A percentile compares a stretch with the other conserved stretches of the same genome.
phyloP scores from a whole-genome alignment of 1,284 basidiomycete species.

The Peniophora sp. region DNA sequence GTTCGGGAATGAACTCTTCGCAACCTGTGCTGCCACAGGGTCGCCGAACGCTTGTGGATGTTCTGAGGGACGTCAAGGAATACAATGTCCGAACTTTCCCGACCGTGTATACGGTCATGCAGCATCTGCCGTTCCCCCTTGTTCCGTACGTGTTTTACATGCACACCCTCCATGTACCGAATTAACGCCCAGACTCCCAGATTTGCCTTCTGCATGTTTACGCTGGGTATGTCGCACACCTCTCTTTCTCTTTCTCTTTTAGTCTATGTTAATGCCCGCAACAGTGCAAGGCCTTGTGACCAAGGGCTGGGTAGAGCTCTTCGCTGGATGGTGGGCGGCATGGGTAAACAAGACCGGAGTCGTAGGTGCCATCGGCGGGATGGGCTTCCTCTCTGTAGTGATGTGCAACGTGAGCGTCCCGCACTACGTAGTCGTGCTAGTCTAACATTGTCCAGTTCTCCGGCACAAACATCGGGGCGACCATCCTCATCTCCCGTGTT shows the following conservation, averaged over 20 bases:
- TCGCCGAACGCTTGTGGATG: too few relatives aligned
- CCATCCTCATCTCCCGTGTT: conserved; percentile 77
- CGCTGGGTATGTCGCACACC: too few relatives aligned
- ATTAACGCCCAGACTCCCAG: too few relatives aligned
- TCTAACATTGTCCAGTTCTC: conserved; percentile 37
- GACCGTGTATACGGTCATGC: conserved; percentile 62
- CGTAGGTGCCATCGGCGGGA: conserved; percentile 38
- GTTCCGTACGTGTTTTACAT: conserved; percentile 67
- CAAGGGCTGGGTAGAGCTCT: conserved; percentile 89
- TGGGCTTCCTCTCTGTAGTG: conserved; percentile 47
- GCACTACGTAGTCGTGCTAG: not conserved
- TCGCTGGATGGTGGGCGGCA: conserved; percentile 63
- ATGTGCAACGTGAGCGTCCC: conserved; percentile 68
- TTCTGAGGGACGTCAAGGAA: too few relatives aligned
- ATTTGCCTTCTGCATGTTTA: too few relatives aligned
- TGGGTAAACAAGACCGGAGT: conserved; percentile 35
- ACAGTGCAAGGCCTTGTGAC: conserved; percentile 80
- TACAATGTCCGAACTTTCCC: conserved; percentile 44
- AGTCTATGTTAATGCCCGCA: conserved; percentile 93
- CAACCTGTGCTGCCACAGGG: too few relatives aligned
- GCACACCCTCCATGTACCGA: conserved; percentile 51
- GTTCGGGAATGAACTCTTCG: too few relatives aligned
- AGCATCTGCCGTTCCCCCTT: conserved; percentile 72
- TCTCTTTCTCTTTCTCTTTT: too few relatives aligned
- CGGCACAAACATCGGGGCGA: conserved; percentile 95